Evolutionary conservation across 148 eudicot species (phyloP), one percentile per base, ranked within the genome.

Genomic region (Heliamphora exappendiculata): DNA sequence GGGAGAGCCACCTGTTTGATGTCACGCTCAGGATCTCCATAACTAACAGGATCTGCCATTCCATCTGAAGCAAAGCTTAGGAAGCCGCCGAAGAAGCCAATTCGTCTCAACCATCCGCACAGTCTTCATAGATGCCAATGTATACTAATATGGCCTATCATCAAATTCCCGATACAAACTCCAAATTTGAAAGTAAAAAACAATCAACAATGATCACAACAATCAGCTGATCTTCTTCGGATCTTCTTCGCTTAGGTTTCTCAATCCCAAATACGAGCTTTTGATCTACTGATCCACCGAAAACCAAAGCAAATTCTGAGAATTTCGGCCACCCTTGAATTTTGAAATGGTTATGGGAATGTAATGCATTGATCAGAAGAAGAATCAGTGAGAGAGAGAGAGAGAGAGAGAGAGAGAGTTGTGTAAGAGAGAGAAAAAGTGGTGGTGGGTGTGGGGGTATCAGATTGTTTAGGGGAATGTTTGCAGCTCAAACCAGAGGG

Each of bases 21-120:
- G 77, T 91, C 93, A 66, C 93, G 96, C 81, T 90, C 95, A 67
- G 87, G 87, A 80, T 83, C 87, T 78, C 75, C 97, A 86, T 85
- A 86, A 79, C 85, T 87, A 92, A 81, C 80, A 83, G 78, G 96
- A 93, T 93, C 91, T 89, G 93, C 98, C 98, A 93, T 93, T 91
- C 98, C 98, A 93, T 93, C 84, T 91, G 92, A 87, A 84, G 80
- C 78, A 82, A 69, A 54, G 77, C 74, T 55, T 65, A 69, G 85
- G 77, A 81, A 79, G 75, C 75, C 76, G 51, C 80, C 82, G 57
- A 76, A 79, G 68, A 67, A 58, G 33, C 82, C 72, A n/a, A 71
- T 75, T 70, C 62, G 34, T 51, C 75, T 72, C 81, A 49, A 76
- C 81, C 82, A 86, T 77, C 84, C 77, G 86, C 83, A 81, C 87